Evolutionary conservation across 192 early-diverging fungal genomes (phyloP), one percentile per base, ranked within the genome.

Genomic region (Coemansia sp.): DNA sequence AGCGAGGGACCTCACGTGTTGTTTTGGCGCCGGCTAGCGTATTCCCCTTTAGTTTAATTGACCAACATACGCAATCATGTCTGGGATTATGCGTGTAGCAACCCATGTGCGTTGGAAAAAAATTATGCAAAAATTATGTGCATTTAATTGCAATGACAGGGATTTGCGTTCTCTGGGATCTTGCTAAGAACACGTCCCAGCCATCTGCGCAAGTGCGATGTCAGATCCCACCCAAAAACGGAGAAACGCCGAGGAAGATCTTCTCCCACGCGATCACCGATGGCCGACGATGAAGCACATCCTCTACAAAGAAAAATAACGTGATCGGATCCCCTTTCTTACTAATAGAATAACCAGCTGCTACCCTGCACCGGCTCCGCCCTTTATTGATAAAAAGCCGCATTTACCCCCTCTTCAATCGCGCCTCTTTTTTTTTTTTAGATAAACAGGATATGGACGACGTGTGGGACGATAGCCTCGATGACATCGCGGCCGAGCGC

Each of bases 401-500:
- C 4, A 4, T 27, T 29, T 10, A 41, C 14, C 40, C 40, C 40
- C 17, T 27, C 8, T 21, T 29, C 31, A 14, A 29, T 27, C 50
- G 11, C 21, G 8, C 21, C 16, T 31, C 11, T 33, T 34, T 14
- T 42, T 41, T 33, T 65, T 65, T 27, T 35, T n/a, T n/a, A n/a
- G 33, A 31, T 13, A 17, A 56, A 21, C 27, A 50, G 39, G 7
- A 5, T 39, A 63, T 71, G 63, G 64, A 40, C 39, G 53, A 56
- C 53, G 53, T 56, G 27, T 56, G 53, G 53, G 29, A 56, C 29
- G 53, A 56, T 16, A 62, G 56, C n/a, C 53, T 24, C 37, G 33
- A 35, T 17, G 64, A 75, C 33, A 19, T 62, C 6, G 63, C 19
- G 9, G 62, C 36, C 39, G 79, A 81, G 42, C 77, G 72, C 50